These are phyloP conservation scores for Nakazawaea populi DNA, from an alignment of 805 yeast genomes.

Conservation along the genomic window DNA sequence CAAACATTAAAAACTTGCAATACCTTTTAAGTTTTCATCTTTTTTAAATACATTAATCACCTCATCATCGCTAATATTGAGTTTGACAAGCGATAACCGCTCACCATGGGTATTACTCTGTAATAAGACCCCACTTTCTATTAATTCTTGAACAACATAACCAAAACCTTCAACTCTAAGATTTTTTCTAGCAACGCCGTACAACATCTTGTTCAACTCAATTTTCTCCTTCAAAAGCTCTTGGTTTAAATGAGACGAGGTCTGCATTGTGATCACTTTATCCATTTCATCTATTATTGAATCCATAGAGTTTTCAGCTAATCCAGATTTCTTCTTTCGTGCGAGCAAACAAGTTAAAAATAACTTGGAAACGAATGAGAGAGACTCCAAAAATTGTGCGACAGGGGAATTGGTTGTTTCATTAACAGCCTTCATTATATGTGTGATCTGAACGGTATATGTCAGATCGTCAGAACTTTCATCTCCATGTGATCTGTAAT, in stretches of 20 bases:
- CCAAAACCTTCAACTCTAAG: slow-evolving; percentile 53
- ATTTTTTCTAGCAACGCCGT: slow-evolving; percentile 14
- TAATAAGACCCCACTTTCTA: slow-evolving; percentile 71
- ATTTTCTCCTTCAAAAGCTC: slow-evolving; percentile 17
- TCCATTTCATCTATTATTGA: slow-evolving; percentile 74
- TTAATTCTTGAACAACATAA: slow-evolving; percentile 58
- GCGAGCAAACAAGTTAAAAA: slow-evolving; percentile 64
- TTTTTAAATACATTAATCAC: slow-evolving; percentile 51
- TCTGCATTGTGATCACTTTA: slow-evolving; percentile 15
- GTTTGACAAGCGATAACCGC: slow-evolving; percentile 54
- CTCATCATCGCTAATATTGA: slow-evolving; percentile 70
- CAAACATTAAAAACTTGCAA: not conserved
- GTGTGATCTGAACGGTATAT: slow-evolving; percentile 60
- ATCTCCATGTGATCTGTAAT: slow-evolving; percentile 26
- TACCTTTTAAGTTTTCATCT: slow-evolving; percentile 36
- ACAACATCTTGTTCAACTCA: slow-evolving; percentile 20
- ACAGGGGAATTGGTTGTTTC: slow-evolving; percentile 77
- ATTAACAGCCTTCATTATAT: slow-evolving; percentile 71
- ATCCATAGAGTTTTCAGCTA: slow-evolving; percentile 67
- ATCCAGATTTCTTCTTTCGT: slow-evolving; percentile 59
- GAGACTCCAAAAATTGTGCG: slow-evolving; percentile 46
- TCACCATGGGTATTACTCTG: slow-evolving; percentile 68
- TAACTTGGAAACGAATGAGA: slow-evolving; percentile 68
- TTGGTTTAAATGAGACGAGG: slow-evolving; percentile 13
- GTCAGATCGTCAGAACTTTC: slow-evolving; percentile 20